These are phyloP conservation scores for Daldinia sp. DNA, from an alignment of 2,329 filamentous ascomycete species.

Conservation along the genomic window DNA sequence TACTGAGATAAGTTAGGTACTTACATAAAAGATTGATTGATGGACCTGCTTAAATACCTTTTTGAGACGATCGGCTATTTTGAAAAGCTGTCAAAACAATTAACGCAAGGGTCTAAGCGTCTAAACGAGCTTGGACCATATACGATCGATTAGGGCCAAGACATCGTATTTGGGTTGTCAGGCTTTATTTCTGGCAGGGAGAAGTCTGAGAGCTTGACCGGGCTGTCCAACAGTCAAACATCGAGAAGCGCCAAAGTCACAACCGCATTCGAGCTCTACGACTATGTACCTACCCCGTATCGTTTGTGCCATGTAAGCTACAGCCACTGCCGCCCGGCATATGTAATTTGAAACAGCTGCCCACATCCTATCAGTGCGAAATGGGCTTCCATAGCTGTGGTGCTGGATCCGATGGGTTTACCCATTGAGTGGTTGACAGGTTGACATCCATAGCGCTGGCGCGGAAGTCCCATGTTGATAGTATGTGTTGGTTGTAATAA, in stretches of 20 bases:
- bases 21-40: neutral
- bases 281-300: neutral
- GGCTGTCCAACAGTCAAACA: neutral
- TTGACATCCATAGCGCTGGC: neutral
- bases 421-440: constrained; percentile 12
- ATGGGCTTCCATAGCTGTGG: neutral
- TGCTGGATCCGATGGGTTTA: constrained; percentile 16
- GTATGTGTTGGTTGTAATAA: constrained; percentile 5
- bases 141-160: neutral
- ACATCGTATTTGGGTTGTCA: neutral
- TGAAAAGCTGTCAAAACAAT: neutral
- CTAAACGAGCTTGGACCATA: neutral
- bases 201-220: neutral
- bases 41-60: neutral
- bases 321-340: neutral
- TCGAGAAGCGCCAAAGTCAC: neutral
- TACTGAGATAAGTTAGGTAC: too few species aligned
- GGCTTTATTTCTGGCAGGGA: neutral
- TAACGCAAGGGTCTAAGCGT: constrained; percentile 1
- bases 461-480: neutral
- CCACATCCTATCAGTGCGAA: neutral
- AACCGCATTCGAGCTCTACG: neutral
- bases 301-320: neutral
- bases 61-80: neutral
- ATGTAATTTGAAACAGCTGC: constrained; percentile 6